phyloP scores from a whole-genome alignment of 179 eudicot genomes.

The Camellia oleifera region DNA sequence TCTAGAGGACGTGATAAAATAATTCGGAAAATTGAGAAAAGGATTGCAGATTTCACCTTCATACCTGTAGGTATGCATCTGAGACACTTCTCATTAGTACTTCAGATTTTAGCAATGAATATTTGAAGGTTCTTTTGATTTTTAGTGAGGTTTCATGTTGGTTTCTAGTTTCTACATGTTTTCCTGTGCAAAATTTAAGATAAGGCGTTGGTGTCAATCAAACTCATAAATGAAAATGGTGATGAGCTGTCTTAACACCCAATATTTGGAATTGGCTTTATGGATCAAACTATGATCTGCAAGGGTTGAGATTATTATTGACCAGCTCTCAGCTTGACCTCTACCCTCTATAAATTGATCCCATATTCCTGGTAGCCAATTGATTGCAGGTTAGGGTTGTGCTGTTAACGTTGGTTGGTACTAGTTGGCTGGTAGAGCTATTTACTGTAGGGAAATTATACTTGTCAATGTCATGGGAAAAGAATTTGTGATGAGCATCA shows the following conservation, averaged over 20 bases:
- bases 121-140: neutral
- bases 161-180: neutral
- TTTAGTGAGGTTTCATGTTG: neutral
- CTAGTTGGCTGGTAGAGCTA: no score
- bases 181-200: neutral
- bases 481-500: no score
- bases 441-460: no score
- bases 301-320: no score
- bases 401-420: neutral
- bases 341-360: neutral
- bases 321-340: no score
- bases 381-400: neutral
- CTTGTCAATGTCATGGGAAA: no score
- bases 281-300: neutral
- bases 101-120: neutral
- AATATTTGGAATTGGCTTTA: neutral
- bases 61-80: constrained; percentile 72
- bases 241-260: neutral
- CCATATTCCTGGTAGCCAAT: neutral
- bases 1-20: constrained; percentile 77
- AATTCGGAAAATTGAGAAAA: constrained; percentile 70
- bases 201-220: neutral
- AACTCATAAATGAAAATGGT: neutral
- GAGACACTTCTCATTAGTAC: neutral
- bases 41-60: constrained; percentile 92